Evolutionary conservation across 2,329 filamentous ascomycete genomes (phyloP).

Genomic region (Leptoxyphium fumago): DNA sequence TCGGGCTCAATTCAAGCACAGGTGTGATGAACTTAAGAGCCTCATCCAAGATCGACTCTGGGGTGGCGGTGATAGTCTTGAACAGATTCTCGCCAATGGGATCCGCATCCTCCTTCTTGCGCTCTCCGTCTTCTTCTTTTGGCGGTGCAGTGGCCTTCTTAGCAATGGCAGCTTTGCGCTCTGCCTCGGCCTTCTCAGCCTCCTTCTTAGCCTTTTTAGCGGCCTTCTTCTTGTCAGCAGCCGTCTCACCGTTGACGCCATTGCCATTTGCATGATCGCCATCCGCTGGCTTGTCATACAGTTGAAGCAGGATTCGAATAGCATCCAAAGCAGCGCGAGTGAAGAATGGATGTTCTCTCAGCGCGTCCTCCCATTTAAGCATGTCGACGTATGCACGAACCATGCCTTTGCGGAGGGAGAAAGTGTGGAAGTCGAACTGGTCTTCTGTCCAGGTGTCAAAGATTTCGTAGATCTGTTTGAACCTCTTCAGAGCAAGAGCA

Average conservation of each 20-base stretch:
- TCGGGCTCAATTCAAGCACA: constrained; percentile 67
- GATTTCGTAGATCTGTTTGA: constrained; percentile 76
- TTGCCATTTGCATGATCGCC: constrained; percentile 57
- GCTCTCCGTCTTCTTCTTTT: constrained; percentile 45
- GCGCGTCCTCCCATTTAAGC: constrained; percentile 85
- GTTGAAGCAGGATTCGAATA: constrained; percentile 61
- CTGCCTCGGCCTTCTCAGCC: constrained; percentile 66
- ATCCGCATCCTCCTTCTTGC: constrained; percentile 82
- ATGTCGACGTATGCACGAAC: constrained; percentile 91
- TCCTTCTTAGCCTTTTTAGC: constrained; percentile 62
- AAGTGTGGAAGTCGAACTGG: constrained; percentile 97
- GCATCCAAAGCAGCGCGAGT: constrained; percentile 69
- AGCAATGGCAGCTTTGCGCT: constrained; percentile 43
- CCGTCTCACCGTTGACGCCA: constrained; percentile 50
- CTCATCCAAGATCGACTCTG: constrained; percentile 47
- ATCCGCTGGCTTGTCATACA: constrained; percentile 64
- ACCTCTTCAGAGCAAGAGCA: constrained; percentile 79
- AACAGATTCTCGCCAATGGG: constrained; percentile 63
- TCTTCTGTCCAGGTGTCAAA: constrained; percentile 98
- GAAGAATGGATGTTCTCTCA: constrained; percentile 89
- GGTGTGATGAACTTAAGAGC: constrained; percentile 76
- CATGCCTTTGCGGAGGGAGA: constrained; percentile 92
- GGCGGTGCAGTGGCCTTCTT: constrained; percentile 42
- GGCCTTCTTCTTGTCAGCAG: constrained; percentile 63
- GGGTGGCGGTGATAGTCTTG: constrained; percentile 52